phyloP scores from a whole-genome alignment of 768 basidiomycete genomes.

The Kwoniella dejecticola region DNA sequence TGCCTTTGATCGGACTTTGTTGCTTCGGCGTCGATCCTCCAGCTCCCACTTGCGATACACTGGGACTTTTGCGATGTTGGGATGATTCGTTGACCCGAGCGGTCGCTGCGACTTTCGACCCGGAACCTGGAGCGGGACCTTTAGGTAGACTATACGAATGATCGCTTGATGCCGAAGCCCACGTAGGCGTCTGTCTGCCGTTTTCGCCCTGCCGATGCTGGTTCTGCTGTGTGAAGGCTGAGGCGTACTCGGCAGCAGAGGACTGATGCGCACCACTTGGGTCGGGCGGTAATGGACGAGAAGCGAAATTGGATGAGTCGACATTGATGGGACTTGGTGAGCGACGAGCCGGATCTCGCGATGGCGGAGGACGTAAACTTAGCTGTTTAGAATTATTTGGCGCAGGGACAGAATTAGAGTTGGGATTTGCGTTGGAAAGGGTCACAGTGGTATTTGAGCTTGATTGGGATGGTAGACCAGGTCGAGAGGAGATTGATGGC shows the following conservation, averaged over 20 bases:
- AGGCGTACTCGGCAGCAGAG: conserved; percentile 47
- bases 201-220: conserved; percentile 3
- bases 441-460: conserved; percentile 35
- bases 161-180: conserved; percentile 14
- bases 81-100: not conserved
- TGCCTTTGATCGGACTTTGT: conserved; percentile 39
- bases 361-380: conserved; percentile 44
- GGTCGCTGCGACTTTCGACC: conserved; percentile 13
- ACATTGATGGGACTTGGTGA: conserved; percentile 44
- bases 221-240: conserved; percentile 27
- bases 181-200: conserved; percentile 29
- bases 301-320: conserved; percentile 36
- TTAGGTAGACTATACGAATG: conserved; percentile 22
- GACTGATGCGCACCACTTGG: conserved; percentile 28
- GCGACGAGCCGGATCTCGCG: conserved; percentile 34
- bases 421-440: conserved; percentile 9
- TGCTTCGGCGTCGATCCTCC: conserved; percentile 16
- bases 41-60: conserved; percentile 1
- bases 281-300: conserved; percentile 44
- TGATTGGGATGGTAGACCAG: conserved; percentile 9
- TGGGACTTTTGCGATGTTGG: conserved; percentile 27
- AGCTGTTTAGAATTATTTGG: conserved; percentile 28
- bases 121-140: conserved; percentile 21
- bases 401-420: conserved; percentile 28
- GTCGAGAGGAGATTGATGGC: not conserved